A percentile compares a stretch with the other conserved stretches of the same genome.
These are phyloP conservation scores for Anaeramoeba flamelloides DNA, from an alignment of 78 protist species.

Conservation along the genomic window DNA sequence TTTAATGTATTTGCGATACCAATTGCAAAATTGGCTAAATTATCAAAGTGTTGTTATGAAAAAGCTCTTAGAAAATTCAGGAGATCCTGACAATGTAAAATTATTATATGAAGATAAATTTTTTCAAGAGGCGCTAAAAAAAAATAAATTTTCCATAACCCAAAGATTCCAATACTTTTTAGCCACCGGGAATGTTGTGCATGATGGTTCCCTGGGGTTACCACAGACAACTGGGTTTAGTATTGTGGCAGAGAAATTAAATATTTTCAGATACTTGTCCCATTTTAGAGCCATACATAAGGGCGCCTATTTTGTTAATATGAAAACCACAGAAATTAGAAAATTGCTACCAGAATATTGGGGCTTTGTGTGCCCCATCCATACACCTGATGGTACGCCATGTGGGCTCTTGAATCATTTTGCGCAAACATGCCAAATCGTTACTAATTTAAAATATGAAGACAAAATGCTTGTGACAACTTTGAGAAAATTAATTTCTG, in stretches of 20 bases:
- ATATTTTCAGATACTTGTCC: slow-evolving; percentile 65
- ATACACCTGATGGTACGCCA: slow-evolving; percentile 99
- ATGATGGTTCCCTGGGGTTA: too few species aligned
- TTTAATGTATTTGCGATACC: too few species aligned
- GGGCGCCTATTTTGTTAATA: slow-evolving; percentile 76
- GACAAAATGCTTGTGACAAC: too few species aligned
- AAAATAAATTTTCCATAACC: too few species aligned
- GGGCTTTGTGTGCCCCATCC: slow-evolving; percentile 99
- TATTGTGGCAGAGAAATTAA: slow-evolving; percentile 84
- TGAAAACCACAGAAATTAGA: slow-evolving; percentile 80
- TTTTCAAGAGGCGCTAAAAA: too few species aligned
- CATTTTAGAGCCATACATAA: slow-evolving; percentile 68
- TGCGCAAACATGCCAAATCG: slow-evolving; percentile 44
- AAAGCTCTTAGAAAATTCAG: too few species aligned
- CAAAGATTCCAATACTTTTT: slow-evolving; percentile 52
- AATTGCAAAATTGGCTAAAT: too few species aligned
- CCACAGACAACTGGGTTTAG: slow-evolving; percentile 62
- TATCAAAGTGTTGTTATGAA: too few species aligned
- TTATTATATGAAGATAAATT: too few species aligned
- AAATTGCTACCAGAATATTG: slow-evolving; percentile 84
- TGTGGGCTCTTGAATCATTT: slow-evolving; percentile 95
- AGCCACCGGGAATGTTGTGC: slow-evolving; percentile 69
- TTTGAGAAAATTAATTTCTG: too few species aligned
- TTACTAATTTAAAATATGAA: too few species aligned
- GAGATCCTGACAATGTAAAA: too few species aligned